Evolutionary conservation across 2,329 filamentous ascomycete genomes (phyloP).

Genomic region (Verticillium isaacii): DNA sequence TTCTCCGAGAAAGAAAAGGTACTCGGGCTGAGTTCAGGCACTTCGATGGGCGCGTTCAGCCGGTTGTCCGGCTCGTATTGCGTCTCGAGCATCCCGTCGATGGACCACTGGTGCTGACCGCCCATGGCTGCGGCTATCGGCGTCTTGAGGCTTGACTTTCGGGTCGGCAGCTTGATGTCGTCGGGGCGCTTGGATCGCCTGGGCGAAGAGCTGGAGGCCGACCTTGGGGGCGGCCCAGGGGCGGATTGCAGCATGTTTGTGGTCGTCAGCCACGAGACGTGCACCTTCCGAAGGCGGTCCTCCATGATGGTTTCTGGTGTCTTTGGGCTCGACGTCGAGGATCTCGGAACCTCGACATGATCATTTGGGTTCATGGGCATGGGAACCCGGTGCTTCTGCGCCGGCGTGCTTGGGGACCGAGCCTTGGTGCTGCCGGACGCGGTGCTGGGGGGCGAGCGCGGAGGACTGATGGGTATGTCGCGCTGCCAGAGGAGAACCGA

Average conservation of each 20-base stretch:
- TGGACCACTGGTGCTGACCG: conserved; percentile 1
- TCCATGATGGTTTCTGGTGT: conserved; percentile 5
- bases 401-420: conserved; percentile 1
- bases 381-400: background rate
- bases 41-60: conserved; percentile 1
- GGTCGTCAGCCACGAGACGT: background rate
- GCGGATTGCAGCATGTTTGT: conserved; percentile 1
- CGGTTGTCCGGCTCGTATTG: conserved; percentile 6
- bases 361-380: conserved; percentile 4
- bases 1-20: conserved; percentile 6
- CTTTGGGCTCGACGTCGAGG: conserved; percentile 4
- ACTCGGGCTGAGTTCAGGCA: conserved; percentile 5
- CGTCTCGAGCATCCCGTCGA: conserved; percentile 6
- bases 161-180: conserved; percentile 1
- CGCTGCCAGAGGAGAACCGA: conserved; percentile 11
- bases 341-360: conserved; percentile 9
- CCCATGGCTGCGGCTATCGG: background rate
- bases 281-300: background rate
- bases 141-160: conserved; percentile 1
- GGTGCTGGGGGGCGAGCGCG: conserved; percentile 10
- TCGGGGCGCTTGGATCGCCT: conserved; percentile 4
- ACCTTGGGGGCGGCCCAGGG: background rate
- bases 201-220: background rate
- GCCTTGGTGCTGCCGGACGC: conserved; percentile 7
- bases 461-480: conserved; percentile 7